Percentiles rank a stretch among this genome's conserved stretches.
Evolutionary conservation across 2,329 filamentous ascomycete species (phyloP).

Genomic region (Epichloe baconii): DNA sequence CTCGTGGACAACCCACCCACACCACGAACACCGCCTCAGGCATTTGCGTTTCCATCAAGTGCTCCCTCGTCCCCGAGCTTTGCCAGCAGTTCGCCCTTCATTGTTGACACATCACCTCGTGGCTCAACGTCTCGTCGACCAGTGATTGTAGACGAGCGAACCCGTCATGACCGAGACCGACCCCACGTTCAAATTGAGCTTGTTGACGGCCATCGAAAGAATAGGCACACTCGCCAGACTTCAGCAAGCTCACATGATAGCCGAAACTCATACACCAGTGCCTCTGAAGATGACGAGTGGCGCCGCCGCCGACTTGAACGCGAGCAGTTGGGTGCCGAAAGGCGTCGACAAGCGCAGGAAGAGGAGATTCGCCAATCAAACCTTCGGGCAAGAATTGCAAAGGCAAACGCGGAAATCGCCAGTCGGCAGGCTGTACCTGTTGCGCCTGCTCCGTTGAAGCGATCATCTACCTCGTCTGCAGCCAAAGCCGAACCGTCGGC

Average conservation of each 20-base stretch:
- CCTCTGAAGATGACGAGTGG: slow-evolving; percentile 15
- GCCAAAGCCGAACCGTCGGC: slow-evolving; percentile 11
- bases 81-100: slow-evolving; percentile 11
- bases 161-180: slow-evolving; percentile 9
- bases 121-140: slow-evolving; percentile 17
- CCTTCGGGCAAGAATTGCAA: slow-evolving; percentile 20
- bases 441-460: slow-evolving; percentile 10
- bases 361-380: slow-evolving; percentile 11
- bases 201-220: slow-evolving; percentile 15
- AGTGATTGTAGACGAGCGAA: slow-evolving; percentile 26
- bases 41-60: slow-evolving; percentile 26
- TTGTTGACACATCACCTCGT: slow-evolving; percentile 13
- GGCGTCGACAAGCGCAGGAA: slow-evolving; percentile 12
- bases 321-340: slow-evolving; percentile 11
- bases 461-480: slow-evolving; percentile 12
- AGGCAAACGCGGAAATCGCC: slow-evolving; percentile 30
- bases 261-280: slow-evolving; percentile 17
- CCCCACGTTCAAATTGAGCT: slow-evolving; percentile 25
- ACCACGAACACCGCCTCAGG: slow-evolving; percentile 33
- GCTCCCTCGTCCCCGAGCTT: slow-evolving; percentile 25
- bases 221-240: slow-evolving; percentile 6
- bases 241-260: slow-evolving; percentile 24
- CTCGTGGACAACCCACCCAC: slow-evolving; percentile 32
- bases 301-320: slow-evolving; percentile 13
- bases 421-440: slow-evolving; percentile 21